These are phyloP conservation scores for Acacia crassicarpa DNA, from an alignment of 306 rosid species.

Conservation along the genomic window DNA sequence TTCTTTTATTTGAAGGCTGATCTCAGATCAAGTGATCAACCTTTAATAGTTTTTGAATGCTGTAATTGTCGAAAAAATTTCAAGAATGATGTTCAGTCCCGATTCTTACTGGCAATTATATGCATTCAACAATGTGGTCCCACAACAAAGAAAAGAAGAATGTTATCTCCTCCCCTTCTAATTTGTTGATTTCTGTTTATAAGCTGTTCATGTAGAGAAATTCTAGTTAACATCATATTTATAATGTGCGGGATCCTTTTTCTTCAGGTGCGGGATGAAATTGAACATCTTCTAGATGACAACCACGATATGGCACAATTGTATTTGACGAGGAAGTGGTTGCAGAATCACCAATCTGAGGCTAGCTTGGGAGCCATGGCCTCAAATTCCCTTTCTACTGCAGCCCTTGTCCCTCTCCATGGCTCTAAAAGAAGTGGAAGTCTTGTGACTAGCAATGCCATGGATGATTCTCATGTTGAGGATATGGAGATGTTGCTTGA, in stretches of 20 bases:
- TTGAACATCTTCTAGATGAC: conserved; percentile 93
- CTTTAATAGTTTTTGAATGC: neutral
- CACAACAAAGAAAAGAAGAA: neutral
- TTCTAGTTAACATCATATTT: conserved; percentile 12
- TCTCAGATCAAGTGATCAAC: neutral
- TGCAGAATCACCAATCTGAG: conserved; percentile 75
- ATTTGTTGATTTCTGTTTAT: conserved; percentile 5
- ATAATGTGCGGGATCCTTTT: conserved; percentile 24
- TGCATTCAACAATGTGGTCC: conserved; percentile 1
- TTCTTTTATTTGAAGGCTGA: neutral
- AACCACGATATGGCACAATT: conserved; percentile 95
- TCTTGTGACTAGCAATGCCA: conserved; percentile 56
- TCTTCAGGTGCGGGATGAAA: conserved; percentile 89
- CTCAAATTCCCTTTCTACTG: conserved; percentile 43
- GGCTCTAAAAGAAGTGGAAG: conserved; percentile 75
- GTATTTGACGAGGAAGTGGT: conserved; percentile 90
- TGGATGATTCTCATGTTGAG: conserved; percentile 76
- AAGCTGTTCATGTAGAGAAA: neutral
- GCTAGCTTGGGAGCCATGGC: conserved; percentile 54
- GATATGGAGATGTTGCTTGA: conserved; percentile 99
- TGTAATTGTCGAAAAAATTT: conserved; percentile 21
- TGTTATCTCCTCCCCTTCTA: neutral
- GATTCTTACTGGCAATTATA: neutral
- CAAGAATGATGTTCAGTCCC: neutral
- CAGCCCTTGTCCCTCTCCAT: conserved; percentile 53